Evolutionary conservation across 305 asterid species (phyloP).

Genomic region (Rubia peregrina): DNA sequence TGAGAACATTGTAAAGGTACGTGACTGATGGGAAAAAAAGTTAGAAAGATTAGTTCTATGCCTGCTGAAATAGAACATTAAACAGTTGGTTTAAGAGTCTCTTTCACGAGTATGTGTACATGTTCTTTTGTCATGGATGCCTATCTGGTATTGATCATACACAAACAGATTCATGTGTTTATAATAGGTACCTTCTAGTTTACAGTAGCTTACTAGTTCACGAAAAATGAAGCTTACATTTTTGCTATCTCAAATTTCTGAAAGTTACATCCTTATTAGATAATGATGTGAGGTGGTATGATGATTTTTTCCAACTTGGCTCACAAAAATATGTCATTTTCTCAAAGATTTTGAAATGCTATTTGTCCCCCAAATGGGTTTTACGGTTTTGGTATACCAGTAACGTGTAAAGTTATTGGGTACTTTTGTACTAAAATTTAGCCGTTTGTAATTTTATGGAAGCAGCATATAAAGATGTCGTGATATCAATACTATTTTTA

Average conservation of each 20-base stretch:
- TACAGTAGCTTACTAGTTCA: neutral
- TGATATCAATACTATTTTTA: neutral
- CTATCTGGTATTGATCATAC: neutral
- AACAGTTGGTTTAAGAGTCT: neutral
- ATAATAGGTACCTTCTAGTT: neutral
- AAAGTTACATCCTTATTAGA: neutral
- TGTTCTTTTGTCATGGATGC: neutral
- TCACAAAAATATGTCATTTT: neutral
- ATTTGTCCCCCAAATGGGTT: neutral
- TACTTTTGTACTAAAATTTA: neutral
- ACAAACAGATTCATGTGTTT: neutral
- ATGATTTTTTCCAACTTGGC: neutral
- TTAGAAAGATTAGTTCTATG: neutral
- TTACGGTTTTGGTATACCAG: neutral
- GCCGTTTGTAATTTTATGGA: neutral
- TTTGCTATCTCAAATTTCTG: neutral
- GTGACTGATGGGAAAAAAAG: neutral
- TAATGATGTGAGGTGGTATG: neutral
- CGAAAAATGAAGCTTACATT: neutral
- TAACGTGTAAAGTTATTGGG: neutral
- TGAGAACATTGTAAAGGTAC: constrained; percentile 53
- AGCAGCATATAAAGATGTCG: neutral
- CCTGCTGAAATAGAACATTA: neutral
- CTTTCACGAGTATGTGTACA: neutral
- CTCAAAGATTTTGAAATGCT: neutral